A percentile compares a stretch with the other conserved stretches of the same genome.
phyloP scores from a whole-genome alignment of 2,329 filamentous ascomycete species.

The Amauroascus verrucosus region DNA sequence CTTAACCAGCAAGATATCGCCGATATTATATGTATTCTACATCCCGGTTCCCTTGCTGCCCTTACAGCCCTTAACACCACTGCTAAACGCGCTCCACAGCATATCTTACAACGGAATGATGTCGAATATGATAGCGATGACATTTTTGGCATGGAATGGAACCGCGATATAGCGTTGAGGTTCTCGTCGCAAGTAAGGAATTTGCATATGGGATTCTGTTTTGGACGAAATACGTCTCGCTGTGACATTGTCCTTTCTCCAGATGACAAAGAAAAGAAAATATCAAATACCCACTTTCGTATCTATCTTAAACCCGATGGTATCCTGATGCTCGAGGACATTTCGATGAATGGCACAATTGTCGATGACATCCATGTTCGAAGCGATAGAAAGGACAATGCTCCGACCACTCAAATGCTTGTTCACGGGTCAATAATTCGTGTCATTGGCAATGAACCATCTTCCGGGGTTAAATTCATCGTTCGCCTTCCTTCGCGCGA shows the following conservation, averaged over 20 bases:
- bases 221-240: conserved; percentile 62
- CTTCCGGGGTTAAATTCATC: conserved; percentile 64
- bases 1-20: conserved; percentile 72
- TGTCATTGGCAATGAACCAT: conserved; percentile 45
- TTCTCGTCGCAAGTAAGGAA: conserved; percentile 65
- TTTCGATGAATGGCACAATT: conserved; percentile 89
- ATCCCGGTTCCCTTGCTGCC: conserved; percentile 65
- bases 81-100: conserved; percentile 43
- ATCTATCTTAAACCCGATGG: conserved; percentile 83
- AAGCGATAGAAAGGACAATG: conserved; percentile 34
- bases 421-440: conserved; percentile 62
- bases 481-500: conserved; percentile 73
- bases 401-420: conserved; percentile 52
- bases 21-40: conserved; percentile 80
- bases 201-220: conserved; percentile 64
- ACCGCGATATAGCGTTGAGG: conserved; percentile 61
- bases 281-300: conserved; percentile 94
- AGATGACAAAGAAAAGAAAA: conserved; percentile 55
- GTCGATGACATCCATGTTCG: conserved; percentile 64
- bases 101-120: conserved; percentile 47
- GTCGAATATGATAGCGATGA: conserved; percentile 34
- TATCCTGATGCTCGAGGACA: conserved; percentile 82
- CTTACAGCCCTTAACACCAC: conserved; percentile 57
- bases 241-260: conserved; percentile 66
- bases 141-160: conserved; percentile 20